Base-by-base conservation (phyloP, 2,329 filamentous ascomycete genomes). In the Phialophora macrospora region DNA sequence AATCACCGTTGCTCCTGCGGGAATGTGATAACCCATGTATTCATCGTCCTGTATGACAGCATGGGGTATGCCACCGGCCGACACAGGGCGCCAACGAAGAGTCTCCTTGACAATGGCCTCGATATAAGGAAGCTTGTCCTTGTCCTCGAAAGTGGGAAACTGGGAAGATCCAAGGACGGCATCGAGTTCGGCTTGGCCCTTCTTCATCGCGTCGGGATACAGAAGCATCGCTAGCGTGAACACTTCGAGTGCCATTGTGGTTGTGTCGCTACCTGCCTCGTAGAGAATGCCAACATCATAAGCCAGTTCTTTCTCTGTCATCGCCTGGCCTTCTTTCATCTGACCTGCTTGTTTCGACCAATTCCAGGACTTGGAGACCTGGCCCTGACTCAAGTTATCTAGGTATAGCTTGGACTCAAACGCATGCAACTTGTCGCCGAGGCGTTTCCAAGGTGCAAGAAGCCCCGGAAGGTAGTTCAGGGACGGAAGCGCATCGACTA, bases 21-120 rank as follows among this genome's bases (percentile, higher is more conserved):
- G 82, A 26, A 85, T 83, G 14, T 77, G 73, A 68, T 81, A 83
- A 17, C 81, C 82, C 51, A 79, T 77, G 70, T 83, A 85, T 12
- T 74, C 72, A 63, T 85, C 82, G 52, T 85, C 82, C 30, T 80
- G 76, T 0, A 79, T 81, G 0, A 78, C 77, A 1, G 82, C 81
- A 55, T 66, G 65, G 11, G 65, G 55, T 52, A 66, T 67, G 12
- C 67, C 62, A 17, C 62, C 82, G 79, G 3, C 63, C 52, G 78
- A 77, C 0, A 80, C 76, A 0, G 80, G 79, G 28, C 78, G 77
- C 77, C 74, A 79, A 64, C 74, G 76, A 52, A 74, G 70, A 28
- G 72, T 65, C 68, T 75, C 76, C 34, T 74, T 74, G 46, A 75
- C 66, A 12, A 76, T 55, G 0, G 76, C 77, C 6, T 72, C 61